These are phyloP conservation scores for Arachnomyces sp. DNA, from an alignment of 2,329 filamentous ascomycete genomes.

Conservation along the genomic window DNA sequence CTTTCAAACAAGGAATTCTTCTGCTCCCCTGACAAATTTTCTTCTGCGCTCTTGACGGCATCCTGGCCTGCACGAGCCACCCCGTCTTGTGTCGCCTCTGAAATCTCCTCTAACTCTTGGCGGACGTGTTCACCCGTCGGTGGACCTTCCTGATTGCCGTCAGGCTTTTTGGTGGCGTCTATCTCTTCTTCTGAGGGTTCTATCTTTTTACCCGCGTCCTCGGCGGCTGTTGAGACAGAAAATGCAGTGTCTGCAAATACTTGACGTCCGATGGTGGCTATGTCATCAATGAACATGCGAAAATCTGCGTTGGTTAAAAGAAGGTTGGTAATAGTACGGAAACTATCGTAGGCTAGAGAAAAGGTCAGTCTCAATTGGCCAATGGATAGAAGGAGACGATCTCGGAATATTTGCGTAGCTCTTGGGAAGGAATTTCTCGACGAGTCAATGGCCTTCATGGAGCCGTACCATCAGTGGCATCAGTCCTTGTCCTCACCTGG, in stretches of 20 bases:
- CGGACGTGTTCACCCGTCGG: slow-evolving; percentile 57
- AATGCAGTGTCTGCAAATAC: slow-evolving; percentile 82
- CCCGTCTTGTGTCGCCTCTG: slow-evolving; percentile 29
- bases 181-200: slow-evolving; percentile 58
- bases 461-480: slow-evolving; percentile 57
- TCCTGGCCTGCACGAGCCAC: slow-evolving; percentile 40
- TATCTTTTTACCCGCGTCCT: slow-evolving; percentile 63
- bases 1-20: slow-evolving; percentile 64
- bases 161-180: slow-evolving; percentile 46
- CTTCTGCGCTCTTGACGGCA: slow-evolving; percentile 60
- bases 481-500: slow-evolving; percentile 57
- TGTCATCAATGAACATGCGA: slow-evolving; percentile 71
- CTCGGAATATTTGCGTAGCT: too few relatives aligned
- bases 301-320: slow-evolving; percentile 87
- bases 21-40: slow-evolving; percentile 65
- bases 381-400: slow-evolving; percentile 1
- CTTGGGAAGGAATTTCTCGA: too few relatives aligned
- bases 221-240: slow-evolving; percentile 65
- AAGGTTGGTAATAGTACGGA: slow-evolving; percentile 75
- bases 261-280: slow-evolving; percentile 69
- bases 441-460: too few relatives aligned
- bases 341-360: slow-evolving; percentile 61
- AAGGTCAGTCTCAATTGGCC: slow-evolving; percentile 3
- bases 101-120: slow-evolving; percentile 48
- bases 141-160: slow-evolving; percentile 37